Percentiles rank a stretch among this genome's conserved stretches.
These are phyloP conservation scores for Euclidium syriacum DNA, from an alignment of 345 rosid genomes.

Conservation along the genomic window DNA sequence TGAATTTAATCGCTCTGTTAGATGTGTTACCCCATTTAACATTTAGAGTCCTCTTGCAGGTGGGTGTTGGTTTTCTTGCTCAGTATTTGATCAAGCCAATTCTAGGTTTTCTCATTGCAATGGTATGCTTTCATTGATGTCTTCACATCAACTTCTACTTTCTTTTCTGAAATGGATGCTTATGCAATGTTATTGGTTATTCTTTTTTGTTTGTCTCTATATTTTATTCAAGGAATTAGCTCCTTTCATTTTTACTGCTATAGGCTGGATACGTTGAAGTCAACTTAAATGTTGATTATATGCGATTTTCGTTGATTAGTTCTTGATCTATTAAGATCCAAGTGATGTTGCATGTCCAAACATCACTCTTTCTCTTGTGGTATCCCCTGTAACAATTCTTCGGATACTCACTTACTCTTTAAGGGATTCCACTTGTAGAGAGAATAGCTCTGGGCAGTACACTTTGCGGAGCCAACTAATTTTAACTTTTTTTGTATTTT, in stretches of 20 bases:
- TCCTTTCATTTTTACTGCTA: neutral
- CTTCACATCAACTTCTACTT: conserved; percentile 1
- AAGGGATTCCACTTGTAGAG: neutral
- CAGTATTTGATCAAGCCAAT: conserved; percentile 84
- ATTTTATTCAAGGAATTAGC: neutral
- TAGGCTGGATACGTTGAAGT: neutral
- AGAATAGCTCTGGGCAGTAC: neutral
- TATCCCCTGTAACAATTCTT: neutral
- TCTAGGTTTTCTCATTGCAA: conserved; percentile 73
- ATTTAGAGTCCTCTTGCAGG: conserved; percentile 45
- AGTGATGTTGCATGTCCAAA: neutral
- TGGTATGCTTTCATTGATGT: conserved; percentile 42
- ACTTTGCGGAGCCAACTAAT: neutral
- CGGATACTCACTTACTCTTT: neutral
- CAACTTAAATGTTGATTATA: neutral
- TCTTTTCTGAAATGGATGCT: neutral
- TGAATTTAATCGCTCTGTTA: neutral
- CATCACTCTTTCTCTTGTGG: neutral
- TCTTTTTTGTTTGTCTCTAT: neutral
- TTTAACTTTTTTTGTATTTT: neutral
- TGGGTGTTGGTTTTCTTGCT: conserved; percentile 94
- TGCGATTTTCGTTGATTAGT: neutral
- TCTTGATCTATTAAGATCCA: neutral
- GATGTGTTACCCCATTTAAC: neutral
- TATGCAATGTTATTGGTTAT: neutral